phyloP scores from a whole-genome alignment of 306 rosid species.

The Vachellia pachyceras region DNA sequence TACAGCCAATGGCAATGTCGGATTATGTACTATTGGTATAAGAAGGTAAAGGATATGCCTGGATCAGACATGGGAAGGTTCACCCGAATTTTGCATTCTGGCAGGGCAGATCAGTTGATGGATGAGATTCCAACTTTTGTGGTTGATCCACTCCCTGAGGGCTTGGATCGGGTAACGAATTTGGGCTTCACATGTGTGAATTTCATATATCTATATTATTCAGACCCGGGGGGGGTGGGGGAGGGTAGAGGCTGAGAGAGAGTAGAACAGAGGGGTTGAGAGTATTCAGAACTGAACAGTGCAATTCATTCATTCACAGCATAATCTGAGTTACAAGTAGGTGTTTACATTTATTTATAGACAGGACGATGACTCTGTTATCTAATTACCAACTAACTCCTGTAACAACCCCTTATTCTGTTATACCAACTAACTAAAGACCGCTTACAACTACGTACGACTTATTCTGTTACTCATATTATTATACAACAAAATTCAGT shows the following conservation, averaged over 20 bases:
- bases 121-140: slow-evolving; percentile 83
- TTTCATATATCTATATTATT: neutral
- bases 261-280: neutral
- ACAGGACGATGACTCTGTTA: neutral
- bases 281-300: neutral
- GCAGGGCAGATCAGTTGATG: slow-evolving; percentile 73
- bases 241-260: neutral
- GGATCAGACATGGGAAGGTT: slow-evolving; percentile 92
- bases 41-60: slow-evolving; percentile 74
- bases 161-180: slow-evolving; percentile 78
- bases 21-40: slow-evolving; percentile 94
- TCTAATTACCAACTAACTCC: neutral
- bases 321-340: neutral
- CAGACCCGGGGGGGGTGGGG: too few species aligned
- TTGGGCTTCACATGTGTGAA: slow-evolving; percentile 28
- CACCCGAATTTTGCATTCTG: slow-evolving; percentile 84
- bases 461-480: neutral
- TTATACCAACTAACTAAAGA: neutral
- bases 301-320: neutral
- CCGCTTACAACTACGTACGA: neutral
- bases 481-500: neutral
- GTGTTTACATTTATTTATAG: neutral
- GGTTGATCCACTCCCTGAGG: slow-evolving; percentile 93
- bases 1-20: slow-evolving; percentile 96
- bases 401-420: neutral